Conservation (phyloP, 495 filamentous ascomycete species). For the Aspergillus homomorphus region DNA sequence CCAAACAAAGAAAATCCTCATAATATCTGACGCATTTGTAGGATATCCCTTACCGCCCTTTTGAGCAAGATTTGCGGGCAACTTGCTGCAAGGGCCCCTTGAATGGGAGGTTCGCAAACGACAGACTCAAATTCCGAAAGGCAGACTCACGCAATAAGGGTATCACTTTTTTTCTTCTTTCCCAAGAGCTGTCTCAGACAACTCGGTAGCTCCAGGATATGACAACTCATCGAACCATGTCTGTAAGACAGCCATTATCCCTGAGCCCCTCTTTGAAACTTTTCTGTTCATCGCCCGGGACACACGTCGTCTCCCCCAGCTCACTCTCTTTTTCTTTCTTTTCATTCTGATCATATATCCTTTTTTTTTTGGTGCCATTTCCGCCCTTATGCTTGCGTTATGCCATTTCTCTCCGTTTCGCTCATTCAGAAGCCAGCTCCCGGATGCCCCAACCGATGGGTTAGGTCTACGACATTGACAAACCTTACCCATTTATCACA, state of each 20-base stretch:
- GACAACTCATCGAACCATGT: conserved; percentile 33
- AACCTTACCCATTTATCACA: conserved; percentile 25
- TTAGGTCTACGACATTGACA: conserved; percentile 23
- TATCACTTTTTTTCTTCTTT: conserved; percentile 51
- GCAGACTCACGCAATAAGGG: conserved; percentile 49
- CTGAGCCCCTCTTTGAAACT: conserved; percentile 25
- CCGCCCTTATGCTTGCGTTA: conserved; percentile 14
- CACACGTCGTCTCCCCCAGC: conserved; percentile 13
- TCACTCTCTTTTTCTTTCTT: conserved; percentile 7
- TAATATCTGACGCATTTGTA: conserved; percentile 35
- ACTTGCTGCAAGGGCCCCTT: conserved; percentile 30
- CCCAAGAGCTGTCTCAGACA: conserved; percentile 49
- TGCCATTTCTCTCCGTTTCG: conserved; percentile 18
- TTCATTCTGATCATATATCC: neutral
- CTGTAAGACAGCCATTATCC: conserved; percentile 36
- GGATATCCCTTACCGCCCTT: conserved; percentile 21
- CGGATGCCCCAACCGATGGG: conserved; percentile 22
- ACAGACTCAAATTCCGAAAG: conserved; percentile 41
- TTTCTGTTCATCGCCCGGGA: conserved; percentile 33
- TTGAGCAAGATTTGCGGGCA: conserved; percentile 28
- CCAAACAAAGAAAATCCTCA: conserved; percentile 29
- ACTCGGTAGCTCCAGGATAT: conserved; percentile 45
- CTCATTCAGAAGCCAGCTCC: conserved; percentile 31
- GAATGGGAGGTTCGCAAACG: conserved; percentile 37
- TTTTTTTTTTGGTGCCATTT: conserved; percentile 7